Conservation (phyloP, 2,329 filamentous ascomycete species). For the Exophiala calicioides region DNA sequence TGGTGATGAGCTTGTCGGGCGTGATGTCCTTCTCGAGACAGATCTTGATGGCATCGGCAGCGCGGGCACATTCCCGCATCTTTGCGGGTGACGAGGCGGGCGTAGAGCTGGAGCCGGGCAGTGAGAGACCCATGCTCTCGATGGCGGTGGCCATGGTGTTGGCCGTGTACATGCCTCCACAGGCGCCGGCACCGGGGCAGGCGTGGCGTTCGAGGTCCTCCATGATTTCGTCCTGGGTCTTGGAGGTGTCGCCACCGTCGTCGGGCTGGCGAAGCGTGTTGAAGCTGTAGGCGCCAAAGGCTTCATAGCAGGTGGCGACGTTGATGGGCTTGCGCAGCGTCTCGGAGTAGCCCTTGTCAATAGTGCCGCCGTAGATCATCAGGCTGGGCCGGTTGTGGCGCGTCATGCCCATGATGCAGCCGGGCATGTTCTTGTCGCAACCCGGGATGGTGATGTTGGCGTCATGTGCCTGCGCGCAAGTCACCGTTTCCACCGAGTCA, state of each 20-base stretch:
- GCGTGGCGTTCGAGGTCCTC: constrained; percentile 78
- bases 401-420: constrained; percentile 84
- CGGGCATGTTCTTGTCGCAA: constrained; percentile 98
- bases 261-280: constrained; percentile 70
- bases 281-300: constrained; percentile 78
- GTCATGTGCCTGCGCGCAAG: constrained; percentile 87
- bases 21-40: constrained; percentile 83
- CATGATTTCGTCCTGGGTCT: constrained; percentile 75
- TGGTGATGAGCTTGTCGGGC: constrained; percentile 77
- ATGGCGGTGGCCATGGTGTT: constrained; percentile 93
- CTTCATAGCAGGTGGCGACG: constrained; percentile 86
- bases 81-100: constrained; percentile 81
- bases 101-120: constrained; percentile 81
- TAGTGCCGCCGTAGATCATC: constrained; percentile 95
- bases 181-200: constrained; percentile 77
- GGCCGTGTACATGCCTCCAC: constrained; percentile 87
- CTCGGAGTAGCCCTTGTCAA: constrained; percentile 79
- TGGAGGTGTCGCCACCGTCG: constrained; percentile 57
- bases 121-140: constrained; percentile 80
- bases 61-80: constrained; percentile 81
- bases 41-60: constrained; percentile 72
- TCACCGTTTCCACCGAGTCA: constrained; percentile 91
- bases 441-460: constrained; percentile 91
- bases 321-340: constrained; percentile 79
- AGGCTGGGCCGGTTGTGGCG: constrained; percentile 88